Base-by-base conservation (phyloP, 177 flowering plant genomes). In the Telopea speciosissima region DNA sequence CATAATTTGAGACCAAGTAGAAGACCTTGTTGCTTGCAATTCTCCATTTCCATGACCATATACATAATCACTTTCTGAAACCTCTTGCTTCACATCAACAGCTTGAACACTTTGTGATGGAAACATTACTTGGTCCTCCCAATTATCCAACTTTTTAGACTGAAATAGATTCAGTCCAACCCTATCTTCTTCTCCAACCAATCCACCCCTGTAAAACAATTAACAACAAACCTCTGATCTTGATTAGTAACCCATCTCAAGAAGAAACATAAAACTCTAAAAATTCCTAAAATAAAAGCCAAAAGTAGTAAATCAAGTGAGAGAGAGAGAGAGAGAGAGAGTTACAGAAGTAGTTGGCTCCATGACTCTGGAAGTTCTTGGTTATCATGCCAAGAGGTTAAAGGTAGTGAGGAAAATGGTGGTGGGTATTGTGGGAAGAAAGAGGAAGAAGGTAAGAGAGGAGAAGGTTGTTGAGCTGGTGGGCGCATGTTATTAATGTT, bases 301-400 rank as follows among this genome's bases (percentile, higher is more conserved):
- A 36, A 22, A 52, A 42, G 66, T 12, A 52, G 49, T 44, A 44
- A 44, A 28, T 1, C 3, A 25, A 52, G 52, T 66, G 24, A 52
- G 24, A 65, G 56, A 70, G 62, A 73, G 70, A 72, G 49, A 72
- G 69, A 70, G 77, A 70, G 72, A 77, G 78, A 73, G 68, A 74
- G 24, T 80, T 86, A 90, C 95, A 87, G 14, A 52, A 88, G 87
- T 0, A 90, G 85, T 68, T 90, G 91, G 78, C 92, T 86, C 91
- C 88, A 86, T 11, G 94, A 85, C 82, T 88, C 89, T 11, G 88
- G 90, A 81, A 77, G 77, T 22, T 89, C 86, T 40, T 81, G 86
- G 65, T 62, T 72, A 68, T 84, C 83, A 77, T 81, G 69, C 81
- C 81, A 82, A 67, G 79, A 70, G 68, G 75, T 62, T 19, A 73